phyloP scores from a whole-genome alignment of 768 basidiomycete species.

The Coprinellus aureogranulatus region DNA sequence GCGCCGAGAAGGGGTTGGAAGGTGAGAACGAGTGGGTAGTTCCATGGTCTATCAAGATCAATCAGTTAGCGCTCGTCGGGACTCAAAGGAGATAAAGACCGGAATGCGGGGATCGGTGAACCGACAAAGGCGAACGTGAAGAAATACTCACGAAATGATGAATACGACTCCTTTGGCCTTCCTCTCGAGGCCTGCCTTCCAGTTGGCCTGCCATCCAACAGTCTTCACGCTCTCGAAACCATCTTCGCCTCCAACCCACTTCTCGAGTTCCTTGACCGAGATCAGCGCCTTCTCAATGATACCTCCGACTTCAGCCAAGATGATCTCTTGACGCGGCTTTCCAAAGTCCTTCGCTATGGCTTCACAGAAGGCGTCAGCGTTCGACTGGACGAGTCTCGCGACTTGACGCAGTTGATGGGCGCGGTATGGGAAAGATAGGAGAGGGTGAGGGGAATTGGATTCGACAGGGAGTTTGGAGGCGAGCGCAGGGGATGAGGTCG shows the following conservation, averaged over 20 bases:
- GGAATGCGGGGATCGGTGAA: too few relatives aligned
- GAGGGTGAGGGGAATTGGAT: constrained; percentile 2
- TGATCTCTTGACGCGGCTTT: constrained; percentile 42
- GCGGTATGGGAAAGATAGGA: constrained; percentile 50
- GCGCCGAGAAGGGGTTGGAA: constrained; percentile 66
- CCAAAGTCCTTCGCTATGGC: constrained; percentile 50
- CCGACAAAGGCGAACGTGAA: too few relatives aligned
- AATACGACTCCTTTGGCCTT: constrained; percentile 61
- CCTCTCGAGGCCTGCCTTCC: constrained; percentile 54
- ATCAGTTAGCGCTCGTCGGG: background rate
- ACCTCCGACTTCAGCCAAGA: constrained; percentile 43
- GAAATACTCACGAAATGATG: constrained; percentile 61
- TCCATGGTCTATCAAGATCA: constrained; percentile 61
- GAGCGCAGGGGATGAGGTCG: background rate
- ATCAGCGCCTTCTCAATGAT: constrained; percentile 41
- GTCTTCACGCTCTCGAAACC: constrained; percentile 37
- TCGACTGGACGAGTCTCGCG: constrained; percentile 59
- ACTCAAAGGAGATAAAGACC: too few relatives aligned
- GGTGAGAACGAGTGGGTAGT: constrained; percentile 57
- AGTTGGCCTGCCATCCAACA: constrained; percentile 43
- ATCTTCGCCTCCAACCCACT: constrained; percentile 48
- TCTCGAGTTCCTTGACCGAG: constrained; percentile 49
- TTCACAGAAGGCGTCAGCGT: constrained; percentile 49
- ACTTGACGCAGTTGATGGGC: constrained; percentile 64
- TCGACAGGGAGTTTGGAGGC: too few relatives aligned